Evolutionary conservation across 352 stramenopile species (phyloP).

Genomic region (Globisporangium middletonii): DNA sequence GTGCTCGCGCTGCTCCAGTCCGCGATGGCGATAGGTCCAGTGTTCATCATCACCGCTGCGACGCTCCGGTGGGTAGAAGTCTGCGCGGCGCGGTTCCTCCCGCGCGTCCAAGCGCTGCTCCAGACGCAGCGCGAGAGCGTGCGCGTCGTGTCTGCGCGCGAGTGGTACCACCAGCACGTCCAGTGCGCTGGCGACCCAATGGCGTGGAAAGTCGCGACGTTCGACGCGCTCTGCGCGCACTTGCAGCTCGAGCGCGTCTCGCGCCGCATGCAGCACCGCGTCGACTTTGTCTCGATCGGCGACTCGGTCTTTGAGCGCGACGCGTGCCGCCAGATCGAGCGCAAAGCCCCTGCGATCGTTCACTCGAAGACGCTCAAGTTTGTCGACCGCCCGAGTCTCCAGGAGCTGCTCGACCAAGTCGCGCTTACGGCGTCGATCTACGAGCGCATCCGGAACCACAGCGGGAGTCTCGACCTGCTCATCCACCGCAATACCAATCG

Average conservation of each 20-base stretch:
- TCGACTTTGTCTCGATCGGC: slow-evolving; percentile 51
- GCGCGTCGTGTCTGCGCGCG: slow-evolving; percentile 49
- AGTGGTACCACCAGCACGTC: slow-evolving; percentile 47
- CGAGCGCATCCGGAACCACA: slow-evolving; percentile 33
- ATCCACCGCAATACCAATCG: slow-evolving; percentile 20
- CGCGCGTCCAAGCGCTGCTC: slow-evolving; percentile 27
- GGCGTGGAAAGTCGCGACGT: slow-evolving; percentile 48
- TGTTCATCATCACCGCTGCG: slow-evolving; percentile 64
- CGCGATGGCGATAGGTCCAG: slow-evolving; percentile 31
- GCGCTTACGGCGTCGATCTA: slow-evolving; percentile 28
- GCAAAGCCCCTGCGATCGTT: slow-evolving; percentile 23
- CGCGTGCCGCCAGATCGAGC: slow-evolving; percentile 36
- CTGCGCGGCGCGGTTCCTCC: slow-evolving; percentile 38
- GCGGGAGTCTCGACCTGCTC: slow-evolving; percentile 36
- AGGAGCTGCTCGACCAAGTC: slow-evolving; percentile 44
- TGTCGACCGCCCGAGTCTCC: slow-evolving; percentile 32
- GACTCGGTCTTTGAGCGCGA: slow-evolving; percentile 52
- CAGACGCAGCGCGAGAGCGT: slow-evolving; percentile 24
- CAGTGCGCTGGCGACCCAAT: slow-evolving; percentile 25
- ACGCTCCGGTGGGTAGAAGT: slow-evolving; percentile 44
- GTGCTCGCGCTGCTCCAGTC: slow-evolving; percentile 34
- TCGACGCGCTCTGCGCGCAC: slow-evolving; percentile 44
- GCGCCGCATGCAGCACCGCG: slow-evolving; percentile 13
- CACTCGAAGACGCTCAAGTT: slow-evolving; percentile 55
- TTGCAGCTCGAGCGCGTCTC: slow-evolving; percentile 39